Base-by-base conservation (phyloP, 805 yeast genomes). In the Candida montana region DNA sequence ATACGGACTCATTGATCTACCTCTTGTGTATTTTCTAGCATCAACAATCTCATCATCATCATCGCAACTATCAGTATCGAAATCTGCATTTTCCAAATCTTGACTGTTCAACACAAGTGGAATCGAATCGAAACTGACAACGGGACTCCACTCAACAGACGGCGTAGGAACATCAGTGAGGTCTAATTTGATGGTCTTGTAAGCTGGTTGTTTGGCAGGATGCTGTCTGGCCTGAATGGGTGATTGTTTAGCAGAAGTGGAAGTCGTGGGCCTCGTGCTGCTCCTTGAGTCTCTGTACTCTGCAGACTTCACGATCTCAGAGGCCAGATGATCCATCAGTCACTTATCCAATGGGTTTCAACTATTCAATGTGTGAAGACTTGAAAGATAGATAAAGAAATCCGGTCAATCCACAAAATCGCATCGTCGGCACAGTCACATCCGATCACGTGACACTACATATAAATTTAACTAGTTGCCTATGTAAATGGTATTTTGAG, bases 121-220 rank as follows among this genome's bases (percentile, higher is more conserved):
- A 5, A 41, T 33, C 3, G 45, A 41, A 23, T 41, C 38, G 19
- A 41, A 41, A 17, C 45, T 39, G 13, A 41, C 45, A 6, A 39
- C 38, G 6, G 34, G 37, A 11, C 24, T 33, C 45, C 45, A 41
- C 13, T 18, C 7, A 4, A 24, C 16, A 9, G 24, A n/a, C 4
- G 24, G 12, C 7, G 17, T 21, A 4, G 12, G 29, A 3, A 7
- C 18, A 1, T 18, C 30, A 3, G 31, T 16, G 4, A 24, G 32
- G 8, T 35, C 32, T 9, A 39, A 2, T 7, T 18, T 23, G 27
- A 29, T 16, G 17, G 30, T 15, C 15, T 34, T 33, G 15, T 23
- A 39, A n/a, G 23, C 21, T 9, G 40, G 40, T 1, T 13, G 29
- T 26, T 26, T 7, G n/a, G 9, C 13, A 6, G 29, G 12, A 26